phyloP scores from a whole-genome alignment of 2,329 filamentous ascomycete genomes.

The Chalaropsis thielavioides region DNA sequence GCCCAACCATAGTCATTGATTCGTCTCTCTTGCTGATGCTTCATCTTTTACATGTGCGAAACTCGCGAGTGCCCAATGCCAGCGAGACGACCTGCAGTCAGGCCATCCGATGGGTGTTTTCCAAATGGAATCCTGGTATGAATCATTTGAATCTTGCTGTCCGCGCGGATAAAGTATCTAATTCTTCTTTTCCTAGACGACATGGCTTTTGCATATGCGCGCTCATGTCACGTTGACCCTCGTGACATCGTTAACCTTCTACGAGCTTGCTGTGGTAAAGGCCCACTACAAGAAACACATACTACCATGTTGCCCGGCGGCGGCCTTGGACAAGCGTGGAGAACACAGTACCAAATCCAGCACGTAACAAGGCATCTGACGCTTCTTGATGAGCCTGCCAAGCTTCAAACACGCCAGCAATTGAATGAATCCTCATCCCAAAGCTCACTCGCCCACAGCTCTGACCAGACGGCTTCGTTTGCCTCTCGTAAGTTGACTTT shows the following conservation, averaged over 20 bases:
- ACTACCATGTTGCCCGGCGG: constrained; percentile 32
- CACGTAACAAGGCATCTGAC: constrained; percentile 40
- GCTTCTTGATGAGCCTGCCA: constrained; percentile 30
- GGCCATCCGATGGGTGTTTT: constrained; percentile 67
- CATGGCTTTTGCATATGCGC: constrained; percentile 47
- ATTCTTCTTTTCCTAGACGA: constrained; percentile 38
- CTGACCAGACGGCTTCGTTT: constrained; percentile 26
- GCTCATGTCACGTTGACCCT: constrained; percentile 49
- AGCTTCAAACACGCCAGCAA: constrained; percentile 12
- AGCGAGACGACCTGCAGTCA: constrained; percentile 54
- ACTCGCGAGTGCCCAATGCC: constrained; percentile 52
- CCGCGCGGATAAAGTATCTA: constrained; percentile 3
- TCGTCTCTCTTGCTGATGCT: constrained; percentile 61
- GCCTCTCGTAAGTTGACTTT: constrained; percentile 37
- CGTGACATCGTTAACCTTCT: constrained; percentile 54
- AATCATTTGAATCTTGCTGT: constrained; percentile 8
- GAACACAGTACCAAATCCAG: constrained; percentile 30
- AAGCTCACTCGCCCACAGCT: constrained; percentile 14
- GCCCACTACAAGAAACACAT: constrained; percentile 23
- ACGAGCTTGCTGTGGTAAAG: constrained; percentile 49
- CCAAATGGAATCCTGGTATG: constrained; percentile 69
- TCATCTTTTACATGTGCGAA: constrained; percentile 50
- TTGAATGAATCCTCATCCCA: background rate
- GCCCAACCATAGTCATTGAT: constrained; percentile 66
- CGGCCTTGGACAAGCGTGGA: constrained; percentile 35